Evolutionary conservation across 768 basidiomycete genomes (phyloP).

Genomic region (Amanita rimosa): DNA sequence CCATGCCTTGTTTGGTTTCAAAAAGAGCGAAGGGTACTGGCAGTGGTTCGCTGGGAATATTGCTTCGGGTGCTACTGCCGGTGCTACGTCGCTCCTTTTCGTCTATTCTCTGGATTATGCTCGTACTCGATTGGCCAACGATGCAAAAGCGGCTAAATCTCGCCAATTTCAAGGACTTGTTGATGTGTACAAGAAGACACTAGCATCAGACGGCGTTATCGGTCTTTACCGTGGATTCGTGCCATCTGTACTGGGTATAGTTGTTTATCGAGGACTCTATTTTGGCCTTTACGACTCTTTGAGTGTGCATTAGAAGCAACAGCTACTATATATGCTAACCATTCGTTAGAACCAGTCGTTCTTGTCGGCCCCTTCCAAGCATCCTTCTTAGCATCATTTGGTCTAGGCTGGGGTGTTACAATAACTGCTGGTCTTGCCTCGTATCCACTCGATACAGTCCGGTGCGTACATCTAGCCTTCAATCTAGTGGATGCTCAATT

Average conservation of each 20-base stretch:
- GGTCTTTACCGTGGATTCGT: constrained; percentile 88
- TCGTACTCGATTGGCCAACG: constrained; percentile 78
- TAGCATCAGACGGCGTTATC: constrained; percentile 70
- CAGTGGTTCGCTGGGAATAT: constrained; percentile 81
- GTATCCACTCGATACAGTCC: constrained; percentile 61
- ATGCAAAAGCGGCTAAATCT: constrained; percentile 67
- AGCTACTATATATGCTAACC: constrained; percentile 12
- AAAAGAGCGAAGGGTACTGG: constrained; percentile 78
- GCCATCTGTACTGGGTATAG: constrained; percentile 78
- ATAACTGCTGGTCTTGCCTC: constrained; percentile 79
- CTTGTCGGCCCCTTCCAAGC: constrained; percentile 72
- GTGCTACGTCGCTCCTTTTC: constrained; percentile 77
- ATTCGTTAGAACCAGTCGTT: constrained; percentile 58
- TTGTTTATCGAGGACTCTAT: constrained; percentile 82
- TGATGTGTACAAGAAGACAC: constrained; percentile 77
- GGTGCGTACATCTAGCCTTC: constrained; percentile 19
- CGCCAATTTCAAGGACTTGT: constrained; percentile 82
- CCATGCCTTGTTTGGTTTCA: constrained; percentile 83
- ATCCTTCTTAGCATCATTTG: constrained; percentile 74
- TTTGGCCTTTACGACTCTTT: constrained; percentile 71
- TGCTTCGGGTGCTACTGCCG: constrained; percentile 77
- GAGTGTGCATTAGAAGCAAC: constrained; percentile 28
- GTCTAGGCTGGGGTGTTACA: constrained; percentile 79
- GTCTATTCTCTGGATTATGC: constrained; percentile 88
- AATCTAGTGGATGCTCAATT: constrained; percentile 5